A percentile compares a stretch with the other conserved stretches of the same genome.
These are phyloP conservation scores for Eucalyptus fibrosa DNA, from an alignment of 345 rosid genomes.

Conservation along the genomic window DNA sequence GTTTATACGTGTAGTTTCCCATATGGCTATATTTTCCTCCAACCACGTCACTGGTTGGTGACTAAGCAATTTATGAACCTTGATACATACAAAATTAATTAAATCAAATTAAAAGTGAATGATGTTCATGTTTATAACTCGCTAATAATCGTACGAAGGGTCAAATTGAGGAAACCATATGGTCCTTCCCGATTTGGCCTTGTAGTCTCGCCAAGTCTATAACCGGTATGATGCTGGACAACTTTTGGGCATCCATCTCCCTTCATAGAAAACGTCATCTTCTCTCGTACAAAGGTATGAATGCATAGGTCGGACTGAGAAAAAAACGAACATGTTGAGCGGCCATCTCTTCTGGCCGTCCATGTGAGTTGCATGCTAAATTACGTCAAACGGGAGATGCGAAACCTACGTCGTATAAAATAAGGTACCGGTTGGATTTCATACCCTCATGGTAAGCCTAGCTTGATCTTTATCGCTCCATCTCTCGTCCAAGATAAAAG, in stretches of 20 bases:
- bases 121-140: background rate
- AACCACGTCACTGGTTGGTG: background rate
- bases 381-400: background rate
- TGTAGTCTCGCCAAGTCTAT: background rate
- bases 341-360: background rate
- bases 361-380: background rate
- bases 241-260: background rate
- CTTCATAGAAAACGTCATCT: background rate
- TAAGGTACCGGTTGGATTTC: background rate
- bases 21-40: background rate
- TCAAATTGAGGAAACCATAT: background rate
- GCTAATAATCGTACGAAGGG: background rate
- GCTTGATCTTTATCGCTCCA: background rate
- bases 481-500: background rate
- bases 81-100: background rate
- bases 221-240: background rate
- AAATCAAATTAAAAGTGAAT: background rate
- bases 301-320: background rate
- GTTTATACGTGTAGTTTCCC: background rate
- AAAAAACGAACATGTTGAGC: background rate
- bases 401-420: background rate
- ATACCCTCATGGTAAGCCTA: slow-evolving; percentile 2
- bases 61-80: background rate
- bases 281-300: background rate
- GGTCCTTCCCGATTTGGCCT: background rate